phyloP scores from a whole-genome alignment of 768 basidiomycete genomes.

The Gautieria morchelliformis region DNA sequence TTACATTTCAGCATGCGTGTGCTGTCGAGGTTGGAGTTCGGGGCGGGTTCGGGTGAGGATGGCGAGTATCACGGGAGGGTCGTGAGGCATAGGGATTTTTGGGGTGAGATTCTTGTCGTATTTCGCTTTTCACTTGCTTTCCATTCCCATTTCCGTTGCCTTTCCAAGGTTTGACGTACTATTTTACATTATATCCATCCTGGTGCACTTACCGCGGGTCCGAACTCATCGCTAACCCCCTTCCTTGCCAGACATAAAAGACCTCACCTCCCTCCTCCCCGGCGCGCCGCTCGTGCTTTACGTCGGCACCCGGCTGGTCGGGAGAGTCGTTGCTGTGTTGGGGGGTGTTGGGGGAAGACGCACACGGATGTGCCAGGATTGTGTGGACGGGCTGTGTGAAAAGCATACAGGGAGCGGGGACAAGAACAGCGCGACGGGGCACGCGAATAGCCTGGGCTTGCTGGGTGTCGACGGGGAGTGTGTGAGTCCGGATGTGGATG shows the following conservation, averaged over 20 bases:
- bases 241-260: conserved; percentile 43
- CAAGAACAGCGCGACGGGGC: neutral
- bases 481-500: neutral
- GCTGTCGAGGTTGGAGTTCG: conserved; percentile 59
- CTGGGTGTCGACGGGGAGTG: conserved; percentile 6
- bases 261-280: conserved; percentile 64
- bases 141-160: too few relatives aligned
- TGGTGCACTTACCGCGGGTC: neutral
- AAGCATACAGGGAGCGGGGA: neutral
- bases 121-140: too few relatives aligned
- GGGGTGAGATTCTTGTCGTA: conserved; percentile 22
- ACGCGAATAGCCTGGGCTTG: neutral
- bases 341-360: neutral
- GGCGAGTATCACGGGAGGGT: conserved; percentile 47
- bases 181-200: neutral
- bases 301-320: conserved; percentile 55
- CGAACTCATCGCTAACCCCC: neutral
- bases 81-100: conserved; percentile 70
- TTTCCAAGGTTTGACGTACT: too few relatives aligned
- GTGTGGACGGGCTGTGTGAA: too few relatives aligned
- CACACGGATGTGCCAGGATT: too few relatives aligned
- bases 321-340: conserved; percentile 33
- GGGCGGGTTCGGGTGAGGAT: conserved; percentile 25
- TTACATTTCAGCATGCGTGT: conserved; percentile 67
- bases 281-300: conserved; percentile 60